Base-by-base conservation (phyloP, 176 grass and related monocot genomes). In the Cocos nucifera region DNA sequence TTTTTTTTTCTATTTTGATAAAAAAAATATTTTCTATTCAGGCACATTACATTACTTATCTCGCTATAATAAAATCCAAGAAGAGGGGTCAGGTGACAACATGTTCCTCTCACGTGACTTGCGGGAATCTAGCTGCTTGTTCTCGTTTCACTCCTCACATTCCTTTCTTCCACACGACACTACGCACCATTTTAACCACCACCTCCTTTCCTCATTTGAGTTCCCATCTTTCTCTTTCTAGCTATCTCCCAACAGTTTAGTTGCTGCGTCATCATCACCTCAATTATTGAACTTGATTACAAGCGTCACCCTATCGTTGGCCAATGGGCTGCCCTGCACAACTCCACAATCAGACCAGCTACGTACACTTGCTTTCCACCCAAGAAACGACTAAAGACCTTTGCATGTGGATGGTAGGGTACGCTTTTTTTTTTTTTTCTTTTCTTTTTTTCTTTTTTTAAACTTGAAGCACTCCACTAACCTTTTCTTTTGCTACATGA, bases 51-150 rank as follows among this genome's bases (percentile, higher is more conserved):
- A 23, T 23, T 2, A 23, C 23, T 44, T 44, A 44, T 3, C 35
- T 21, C 0, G 21, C 21, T 2, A 3, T 22, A 22, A 22, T 3
- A 22, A 56, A 18, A 22, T 21, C 54, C 21, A 56, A 1, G n/a
- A 19, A 56, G 53, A 55, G 5, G n/a, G 21, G 8, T 15, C 19
- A 56, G 14, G 54, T 56, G 7, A 56, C 19, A 56, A 56, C 19
- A 56, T 56, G 10, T 22, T 56, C 54, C 54, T 56, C 54, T 56
- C 54, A 56, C 54, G 54, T 56, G 54, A 19, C 19, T 56, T 21
- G 18, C 54, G 12, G 7, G 54, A 20, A 56, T 56, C 19, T 56
- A 56, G 19, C 54, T 56, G 19, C 19, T 14, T 21, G 21, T 7
- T 10, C 54, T 22, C 7, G 10, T 56, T 56, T 56, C 54, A 22